These are phyloP conservation scores for Cystobasidium slooffiae DNA, from an alignment of 1,284 basidiomycete genomes.

Conservation along the genomic window DNA sequence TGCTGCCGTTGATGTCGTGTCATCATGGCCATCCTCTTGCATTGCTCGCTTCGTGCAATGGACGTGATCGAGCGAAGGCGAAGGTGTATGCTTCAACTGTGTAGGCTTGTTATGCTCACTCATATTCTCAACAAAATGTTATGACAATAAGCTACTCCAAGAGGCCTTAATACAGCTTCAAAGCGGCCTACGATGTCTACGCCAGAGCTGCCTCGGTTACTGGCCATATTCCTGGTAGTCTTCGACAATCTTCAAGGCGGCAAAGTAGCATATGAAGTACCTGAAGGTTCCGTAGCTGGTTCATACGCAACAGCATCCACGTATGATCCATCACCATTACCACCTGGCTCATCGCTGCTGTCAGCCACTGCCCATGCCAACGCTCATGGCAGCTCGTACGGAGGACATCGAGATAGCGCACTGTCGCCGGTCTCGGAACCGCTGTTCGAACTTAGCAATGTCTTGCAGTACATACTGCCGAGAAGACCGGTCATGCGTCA, in stretches of 20 bases:
- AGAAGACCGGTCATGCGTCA: constrained; percentile 54
- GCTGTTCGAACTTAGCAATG: constrained; percentile 35
- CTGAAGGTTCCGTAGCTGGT: constrained; percentile 74
- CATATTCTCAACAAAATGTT: background rate
- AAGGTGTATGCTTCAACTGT: background rate
- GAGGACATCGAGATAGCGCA: constrained; percentile 6
- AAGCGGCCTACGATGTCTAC: constrained; percentile 16
- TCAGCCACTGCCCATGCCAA: constrained; percentile 30
- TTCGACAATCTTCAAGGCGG: constrained; percentile 82
- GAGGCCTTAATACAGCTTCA: background rate
- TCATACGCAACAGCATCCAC: constrained; percentile 14
- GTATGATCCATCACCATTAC: constrained; percentile 24
- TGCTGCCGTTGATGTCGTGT: background rate
- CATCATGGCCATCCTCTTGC: constrained; percentile 5
- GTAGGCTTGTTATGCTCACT: background rate
- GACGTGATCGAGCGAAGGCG: constrained; percentile 8
- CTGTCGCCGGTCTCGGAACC: constrained; percentile 19
- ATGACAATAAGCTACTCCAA: constrained; percentile 1
- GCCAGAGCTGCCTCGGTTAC: constrained; percentile 64
- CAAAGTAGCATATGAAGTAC: constrained; percentile 85
- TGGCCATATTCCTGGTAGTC: constrained; percentile 83
- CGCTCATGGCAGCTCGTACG: constrained; percentile 1
- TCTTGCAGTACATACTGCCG: constrained; percentile 31
- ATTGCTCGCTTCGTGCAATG: background rate
- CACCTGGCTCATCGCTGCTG: constrained; percentile 36